Base-by-base conservation (phyloP, 108 stramenopile genomes). In the Nitzschia sp. region DNA sequence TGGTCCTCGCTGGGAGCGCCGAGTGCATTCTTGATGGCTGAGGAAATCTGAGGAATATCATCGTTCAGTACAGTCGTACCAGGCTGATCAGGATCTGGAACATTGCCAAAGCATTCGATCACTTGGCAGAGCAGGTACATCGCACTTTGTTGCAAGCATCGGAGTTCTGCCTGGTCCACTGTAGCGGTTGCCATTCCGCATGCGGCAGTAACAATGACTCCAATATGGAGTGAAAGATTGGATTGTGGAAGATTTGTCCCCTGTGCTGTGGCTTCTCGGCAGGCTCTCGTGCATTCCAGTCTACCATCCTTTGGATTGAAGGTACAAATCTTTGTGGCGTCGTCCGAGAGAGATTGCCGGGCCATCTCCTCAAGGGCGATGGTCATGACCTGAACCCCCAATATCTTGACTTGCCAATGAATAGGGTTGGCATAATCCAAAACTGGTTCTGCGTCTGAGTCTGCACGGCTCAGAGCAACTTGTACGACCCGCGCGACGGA, bases 11-110 rank as follows among this genome's bases (percentile, higher is more conserved):
- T 78, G 15, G 50, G 34, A 26, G 72, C 70, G 41, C 25, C 74
- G 3, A 94, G 67, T n/a, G 87, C 75, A 66, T 87, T 89, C 50
- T 88, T 87, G 54, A 90, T 78, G 16, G 82, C 76, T 2, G 93
- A 89, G 1, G 82, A 77, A 5, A 94, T 85, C 47, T 94, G 93
- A 6, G 89, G 87, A 23, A 85, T 78, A 63, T 84, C 90, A 45
- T 91, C 86, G 26, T 85, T 68, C 29, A 94, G 67, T 2, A 94
- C 60, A 23, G 47, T 67, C 19, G 77, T 60, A 2, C 64, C 79
- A 61, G 81, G 69, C 32, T 82, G 72, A 15, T 83, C 85, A 27
- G 89, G 78, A 68, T 93, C 92, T 41, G 75, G 77, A 58, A 85
- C 70, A 26, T 54, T 33, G 4, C 85, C 83, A 76, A 94, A 90